Base-by-base conservation (phyloP, 202 grass and related monocot genomes). In the Schoenoplectus triqueter region DNA sequence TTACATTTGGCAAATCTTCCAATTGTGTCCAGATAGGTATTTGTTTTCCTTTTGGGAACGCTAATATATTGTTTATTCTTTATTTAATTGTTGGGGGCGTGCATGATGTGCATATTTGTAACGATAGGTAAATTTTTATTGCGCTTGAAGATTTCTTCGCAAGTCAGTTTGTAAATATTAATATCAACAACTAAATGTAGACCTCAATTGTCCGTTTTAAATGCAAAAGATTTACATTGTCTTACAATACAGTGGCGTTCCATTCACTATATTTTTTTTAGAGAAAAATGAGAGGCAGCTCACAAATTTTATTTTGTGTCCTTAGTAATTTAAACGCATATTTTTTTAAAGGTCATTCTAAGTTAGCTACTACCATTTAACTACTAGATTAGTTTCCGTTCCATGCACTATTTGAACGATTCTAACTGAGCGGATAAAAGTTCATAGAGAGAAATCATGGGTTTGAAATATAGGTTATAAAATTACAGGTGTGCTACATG, bases 1-100 rank as follows among this genome's bases (percentile, higher is more conserved):
- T 89, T 80, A 39, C 50, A 18, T 73, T 68, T 81, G 13, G 69
- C 88, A 57, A 95, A 86, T 79, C 78, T 69, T 49, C 51, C 78
- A 66, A 72, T 88, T 39, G 57, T 86, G 40, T 92, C 86, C 39
- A 93, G 92, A 89, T 93, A 85, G 84, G 66, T 62, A 10, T 44
- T 44, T 61, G 31, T 18, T n/a, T 69, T 55, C 45, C 11, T 15
- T 57, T 62, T 72, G 50, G 19, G n/a, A 56, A 42, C 21, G 47
- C 47, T 54, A 52, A 77, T 54, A 69, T 20, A 67, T 39, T 72
- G 63, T 78, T 82, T 82, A 81, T 86, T 86, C 64, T 86, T 69
- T 86, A 81, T 81, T 55, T 68, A 70, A 44, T 62, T 79, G 61
- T 79, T 71, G 81, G 67, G 44, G 20, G 31, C 31, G 31, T 83